Base-by-base conservation (phyloP, 1,284 basidiomycete species). In the Tylopilus orsonianus region DNA sequence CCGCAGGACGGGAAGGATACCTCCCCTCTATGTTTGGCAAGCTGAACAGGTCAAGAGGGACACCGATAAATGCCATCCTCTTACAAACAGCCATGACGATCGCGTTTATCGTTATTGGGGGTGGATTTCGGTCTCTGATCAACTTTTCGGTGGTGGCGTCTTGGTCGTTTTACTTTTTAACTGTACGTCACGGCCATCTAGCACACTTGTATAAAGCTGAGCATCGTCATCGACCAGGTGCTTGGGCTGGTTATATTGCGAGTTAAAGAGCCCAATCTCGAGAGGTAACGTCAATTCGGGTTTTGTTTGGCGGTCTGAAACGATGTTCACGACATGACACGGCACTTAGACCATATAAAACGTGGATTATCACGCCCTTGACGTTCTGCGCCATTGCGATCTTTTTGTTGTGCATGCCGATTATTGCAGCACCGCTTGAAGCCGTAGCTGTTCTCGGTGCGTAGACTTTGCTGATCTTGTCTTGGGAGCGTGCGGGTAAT, bases 341-440 rank as follows among this genome's bases (percentile, higher is more conserved):
- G n/a, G n/a, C n/a, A n/a, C 18, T 55, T 10, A 90, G 93, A 54
- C 94, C 94, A 0, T 97, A 97, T 67, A 88, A 83, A 61, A 90
- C 93, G 1, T 97, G 86, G 85, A 85, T 98, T 27, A 78, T 81
- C 16, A 98, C 95, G 0, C 96, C 96, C 0, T 75, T 99, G 24
- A 82, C 80, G 5, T 99, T 99, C 69, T 96, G 94, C 56, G 85
- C 80, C 84, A 86, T 95, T 18, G 92, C 94, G 2, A 71, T 97
- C 51, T 98, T 98, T 71, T 75, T 99, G 43, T 73, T 99, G 5
- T 86, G 90, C 59, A 97, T 99, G 92, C 95, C 95, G 3, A 79
- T 97, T 44, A 89, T 97, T 50, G 93, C 93, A 2, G 94, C 95
- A 13, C 97, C 96, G 1, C 69, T 88, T 20, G 90, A 97, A 67